A percentile compares a stretch with the other conserved stretches of the same genome.
phyloP scores from a whole-genome alignment of 176 grass and related monocot genomes.

The Metroxylon sagu region DNA sequence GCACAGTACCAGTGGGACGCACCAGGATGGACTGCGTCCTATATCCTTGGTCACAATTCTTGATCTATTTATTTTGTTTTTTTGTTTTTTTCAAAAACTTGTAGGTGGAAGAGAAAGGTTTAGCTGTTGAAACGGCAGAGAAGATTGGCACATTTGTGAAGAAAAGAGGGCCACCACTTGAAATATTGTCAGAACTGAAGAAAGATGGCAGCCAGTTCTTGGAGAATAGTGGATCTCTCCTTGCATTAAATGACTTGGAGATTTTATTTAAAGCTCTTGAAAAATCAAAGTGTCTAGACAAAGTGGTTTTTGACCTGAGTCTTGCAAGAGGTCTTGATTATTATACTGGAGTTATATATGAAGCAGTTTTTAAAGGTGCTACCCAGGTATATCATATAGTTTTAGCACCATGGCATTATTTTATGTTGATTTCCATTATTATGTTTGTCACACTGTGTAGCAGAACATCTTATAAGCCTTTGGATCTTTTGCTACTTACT shows the following conservation, averaged over 20 bases:
- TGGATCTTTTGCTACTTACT: no score
- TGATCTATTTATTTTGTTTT: no score
- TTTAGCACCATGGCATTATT: neutral
- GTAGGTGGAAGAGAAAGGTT: conserved; percentile 90
- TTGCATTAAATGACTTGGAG: conserved; percentile 77
- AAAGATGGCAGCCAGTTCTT: conserved; percentile 67
- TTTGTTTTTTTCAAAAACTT: no score
- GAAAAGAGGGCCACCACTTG: conserved; percentile 58
- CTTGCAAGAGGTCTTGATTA: conserved; percentile 96
- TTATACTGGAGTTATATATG: conserved; percentile 97
- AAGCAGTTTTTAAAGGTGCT: conserved; percentile 91
- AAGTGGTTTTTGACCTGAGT: conserved; percentile 89
- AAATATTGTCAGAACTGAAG: conserved; percentile 67
- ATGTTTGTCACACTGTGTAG: no score
- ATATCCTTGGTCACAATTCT: no score
- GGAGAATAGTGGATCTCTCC: conserved; percentile 51
- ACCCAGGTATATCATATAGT: conserved; percentile 46
- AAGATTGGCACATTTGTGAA: conserved; percentile 77
- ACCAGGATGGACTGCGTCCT: no score
- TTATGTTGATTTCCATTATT: no score
- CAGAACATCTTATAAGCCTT: no score
- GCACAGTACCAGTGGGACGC: no score
- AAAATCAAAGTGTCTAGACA: conserved; percentile 64
- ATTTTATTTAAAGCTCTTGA: conserved; percentile 82
- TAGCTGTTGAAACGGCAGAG: conserved; percentile 80